Conservation (phyloP, 1,284 basidiomycete genomes). For the Amylostereum areolatum region DNA sequence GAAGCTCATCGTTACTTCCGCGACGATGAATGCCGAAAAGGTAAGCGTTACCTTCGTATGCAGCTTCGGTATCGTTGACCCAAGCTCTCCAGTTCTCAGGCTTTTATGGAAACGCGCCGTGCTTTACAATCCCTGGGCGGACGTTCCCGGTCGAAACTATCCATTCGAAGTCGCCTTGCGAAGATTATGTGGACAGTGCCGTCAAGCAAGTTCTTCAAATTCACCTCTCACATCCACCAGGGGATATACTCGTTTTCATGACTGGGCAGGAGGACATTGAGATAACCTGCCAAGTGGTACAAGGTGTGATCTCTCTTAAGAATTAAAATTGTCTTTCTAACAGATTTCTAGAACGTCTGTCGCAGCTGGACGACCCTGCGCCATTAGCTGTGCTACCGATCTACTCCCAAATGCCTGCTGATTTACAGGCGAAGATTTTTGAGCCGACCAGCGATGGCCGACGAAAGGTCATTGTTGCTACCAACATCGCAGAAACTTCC, state of each 20-base stretch:
- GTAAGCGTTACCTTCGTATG: conserved; percentile 30
- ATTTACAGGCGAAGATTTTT: conserved; percentile 97
- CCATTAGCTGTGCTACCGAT: conserved; percentile 90
- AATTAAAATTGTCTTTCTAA: conserved; percentile 19
- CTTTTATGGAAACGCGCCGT: conserved; percentile 94
- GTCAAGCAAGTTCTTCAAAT: conserved; percentile 98
- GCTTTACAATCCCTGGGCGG: conserved; percentile 95
- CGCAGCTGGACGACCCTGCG: conserved; percentile 86
- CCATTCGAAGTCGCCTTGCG: conserved; percentile 95
- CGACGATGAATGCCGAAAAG: conserved; percentile 99
- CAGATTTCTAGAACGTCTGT: conserved; percentile 70
- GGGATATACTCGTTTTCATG: conserved; percentile 99
- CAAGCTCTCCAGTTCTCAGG: conserved; percentile 72
- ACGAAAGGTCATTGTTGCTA: conserved; percentile 95
- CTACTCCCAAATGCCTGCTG: conserved; percentile 99
- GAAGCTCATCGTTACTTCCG: conserved; percentile 96
- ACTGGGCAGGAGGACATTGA: conserved; percentile 99
- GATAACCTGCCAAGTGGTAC: conserved; percentile 86
- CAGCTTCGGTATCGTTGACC: conserved; percentile 2
- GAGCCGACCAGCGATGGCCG: conserved; percentile 91
- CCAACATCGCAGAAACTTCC: conserved; percentile 99
- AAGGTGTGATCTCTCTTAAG: conserved; percentile 48
- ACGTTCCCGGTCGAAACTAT: conserved; percentile 98
- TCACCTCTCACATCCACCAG: conserved; percentile 88
- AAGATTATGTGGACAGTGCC: conserved; percentile 97